Base-by-base conservation (phyloP, 345 rosid species). In the Erucastrum elatum region DNA sequence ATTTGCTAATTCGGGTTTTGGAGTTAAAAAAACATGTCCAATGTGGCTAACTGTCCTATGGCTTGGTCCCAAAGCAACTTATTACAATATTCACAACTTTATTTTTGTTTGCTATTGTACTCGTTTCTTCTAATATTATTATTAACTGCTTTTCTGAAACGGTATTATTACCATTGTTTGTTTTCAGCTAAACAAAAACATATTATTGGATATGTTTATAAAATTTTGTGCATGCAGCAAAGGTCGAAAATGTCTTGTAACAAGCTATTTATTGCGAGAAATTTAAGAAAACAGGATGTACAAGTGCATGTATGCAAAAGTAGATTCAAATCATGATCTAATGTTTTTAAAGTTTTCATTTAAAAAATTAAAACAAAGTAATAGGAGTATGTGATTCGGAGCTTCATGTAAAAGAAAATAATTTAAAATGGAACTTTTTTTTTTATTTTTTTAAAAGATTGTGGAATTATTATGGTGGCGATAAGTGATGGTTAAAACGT, bases 401-500 rank as follows among this genome's bases (percentile, higher is more conserved):
- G 8, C 4, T 17, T 8, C 11, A 3, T 7, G 2, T 8, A 7
- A 56, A 56, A 58, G 1, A 8, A 9, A 58, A 58, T 5, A 51
- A 5, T 0, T 51, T 13, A n/a, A 15, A 53, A 15, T 16, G 10
- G n/a, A n/a, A n/a, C n/a, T n/a, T n/a, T n/a, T n/a, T n/a, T n/a
- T n/a, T n/a, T n/a, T n/a, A n/a, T n/a, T 2, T 9, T 4, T 33
- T 33, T 35, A 37, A 37, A 17, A 0, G 60, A 55, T 51, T 15
- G 15, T 51, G 58, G 2, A 53, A 53, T 5, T 6, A 15, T 15
- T 44, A 44, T 3, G 53, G 1, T 44, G n/a, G 53, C 12, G 39
- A 63, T 37, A 68, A 68, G 62, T n/a, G 1, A 31, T 33, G 72
- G 72, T 49, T 51, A 68, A 68, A 68, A 68, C 3, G 0, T 25